Evolutionary conservation across 2,329 filamentous ascomycete genomes (phyloP), one percentile per base, ranked within the genome.

Genomic region (Botrytis fabae): DNA sequence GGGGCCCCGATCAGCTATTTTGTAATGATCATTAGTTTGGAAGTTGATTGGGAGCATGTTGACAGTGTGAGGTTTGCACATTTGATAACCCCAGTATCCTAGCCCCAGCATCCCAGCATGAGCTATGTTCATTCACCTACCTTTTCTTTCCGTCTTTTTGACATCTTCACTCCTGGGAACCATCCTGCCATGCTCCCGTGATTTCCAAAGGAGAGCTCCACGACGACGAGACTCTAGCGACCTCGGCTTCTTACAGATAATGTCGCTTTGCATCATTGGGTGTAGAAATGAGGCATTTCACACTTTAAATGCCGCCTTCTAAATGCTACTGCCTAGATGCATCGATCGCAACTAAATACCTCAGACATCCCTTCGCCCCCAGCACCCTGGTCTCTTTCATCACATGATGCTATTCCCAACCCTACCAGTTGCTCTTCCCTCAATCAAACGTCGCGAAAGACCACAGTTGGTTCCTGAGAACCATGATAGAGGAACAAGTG

Each of bases 221-320:
- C 16, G n/a, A 18, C 14, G 3, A 7, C 1, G 2, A n/a, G 51
- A 54, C 6, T 54, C 6, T 0, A 18, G n/a, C 25, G 51, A 54
- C 0, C n/a, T 0, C 6, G 14, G 18, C 0, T 54, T 28, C 51
- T 28, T 28, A 0, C 5, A 4, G 1, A 28, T 4, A 5, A 28
- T 14, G 12, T 25, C 12, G 4, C 12, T 51, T 18, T 2, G 44
- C 61, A 44, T 28, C 22, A 44, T 63, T 44, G 61, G 16, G 40
- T 6, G 20, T 20, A 2, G 16, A 22, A 44, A 28, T 63, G 61
- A 32, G 61, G 61, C 18, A 63, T 28, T 63, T 44, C 3, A 44
- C 25, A n/a, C 16, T 9, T 5, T 28, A 40, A 42, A 42, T 54
- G 4, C 46, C 35, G 32, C 32, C 14, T 8, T 40, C 46, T 8